Base-by-base conservation (phyloP, 2,329 filamentous ascomycete genomes). In the Fusarium tuaranense region DNA sequence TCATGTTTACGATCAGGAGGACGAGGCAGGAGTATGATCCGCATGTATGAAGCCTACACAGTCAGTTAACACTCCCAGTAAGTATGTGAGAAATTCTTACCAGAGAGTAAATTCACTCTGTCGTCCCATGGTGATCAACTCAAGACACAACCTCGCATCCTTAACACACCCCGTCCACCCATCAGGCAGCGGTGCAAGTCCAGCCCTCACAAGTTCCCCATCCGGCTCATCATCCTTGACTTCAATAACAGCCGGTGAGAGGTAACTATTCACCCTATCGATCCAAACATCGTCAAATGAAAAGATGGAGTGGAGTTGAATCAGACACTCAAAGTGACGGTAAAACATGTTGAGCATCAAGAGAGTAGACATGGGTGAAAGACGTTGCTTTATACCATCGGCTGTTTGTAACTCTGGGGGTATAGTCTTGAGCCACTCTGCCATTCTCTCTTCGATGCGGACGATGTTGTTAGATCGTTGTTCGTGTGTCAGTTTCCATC, bases 1-100 rank as follows among this genome's bases (percentile, higher is more conserved):
- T 72, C 44, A 77, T 75, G 16, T 78, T 78, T 30, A 78, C 63
- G 14, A 75, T 59, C 0, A 78, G 46, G 14, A 78, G 60, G 14
- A 75, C 36, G 5, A 78, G 34, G 16, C 68, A 74, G 0, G 72
- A 71, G 5, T 69, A 71, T 16, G 66, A 67, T 30, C 70, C 64
- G 44, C 76, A 78, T 8, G 59, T 66, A 3, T 72, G 72, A 7
- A 78, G 68, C 76, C 76, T 78, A 2, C 16, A 5, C 10, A 1
- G 13, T 65, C 3, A 70, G 65, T 12, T 8, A 0, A 1, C 0
- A 2, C 25, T 7, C 8, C 0, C 3, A 1, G 5, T 4, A 4
- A 0, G 1, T 5, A 0, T 4, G 14, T 1, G 2, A 2, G 0
- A 3, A 8, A 34, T 22, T 12, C 65, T 62, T 27, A 78, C 76